These are phyloP conservation scores for Aspergillus panamensis DNA, from an alignment of 495 filamentous ascomycete genomes.

Conservation along the genomic window DNA sequence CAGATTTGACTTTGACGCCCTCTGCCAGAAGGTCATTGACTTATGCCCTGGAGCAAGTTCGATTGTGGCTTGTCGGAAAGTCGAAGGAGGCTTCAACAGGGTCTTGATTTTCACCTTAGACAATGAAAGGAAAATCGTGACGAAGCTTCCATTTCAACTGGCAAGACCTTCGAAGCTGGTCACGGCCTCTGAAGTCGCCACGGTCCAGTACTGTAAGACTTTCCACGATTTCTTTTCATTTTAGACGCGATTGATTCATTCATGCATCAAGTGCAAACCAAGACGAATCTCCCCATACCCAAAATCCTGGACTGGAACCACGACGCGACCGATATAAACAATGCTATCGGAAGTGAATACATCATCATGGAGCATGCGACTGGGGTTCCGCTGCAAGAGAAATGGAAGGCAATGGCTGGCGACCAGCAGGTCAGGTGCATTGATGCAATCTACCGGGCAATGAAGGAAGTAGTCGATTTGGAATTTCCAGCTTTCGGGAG, in stretches of 20 bases:
- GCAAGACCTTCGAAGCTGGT: constrained; percentile 33
- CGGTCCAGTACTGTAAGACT: constrained; percentile 38
- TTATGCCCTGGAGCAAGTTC: constrained; percentile 27
- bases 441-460: constrained; percentile 28
- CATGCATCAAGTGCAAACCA: constrained; percentile 29
- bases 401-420: constrained; percentile 36
- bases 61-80: constrained; percentile 31
- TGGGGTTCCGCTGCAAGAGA: constrained; percentile 35
- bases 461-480: constrained; percentile 32
- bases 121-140: constrained; percentile 33
- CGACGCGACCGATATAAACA: constrained; percentile 25
- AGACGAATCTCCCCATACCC: constrained; percentile 40
- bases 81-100: constrained; percentile 43
- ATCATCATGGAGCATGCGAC: constrained; percentile 43
- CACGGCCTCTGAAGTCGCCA: constrained; percentile 43
- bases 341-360: constrained; percentile 41
- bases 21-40: constrained; percentile 33
- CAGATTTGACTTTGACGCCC: constrained; percentile 36
- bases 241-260: too few relatives aligned
- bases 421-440: constrained; percentile 35
- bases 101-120: constrained; percentile 42
- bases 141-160: constrained; percentile 34
- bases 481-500: constrained; percentile 43
- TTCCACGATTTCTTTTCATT: too few relatives aligned
- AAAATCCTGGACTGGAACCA: constrained; percentile 40